Conservation (phyloP, 306 rosid species). For the Prunus mongolica region DNA sequence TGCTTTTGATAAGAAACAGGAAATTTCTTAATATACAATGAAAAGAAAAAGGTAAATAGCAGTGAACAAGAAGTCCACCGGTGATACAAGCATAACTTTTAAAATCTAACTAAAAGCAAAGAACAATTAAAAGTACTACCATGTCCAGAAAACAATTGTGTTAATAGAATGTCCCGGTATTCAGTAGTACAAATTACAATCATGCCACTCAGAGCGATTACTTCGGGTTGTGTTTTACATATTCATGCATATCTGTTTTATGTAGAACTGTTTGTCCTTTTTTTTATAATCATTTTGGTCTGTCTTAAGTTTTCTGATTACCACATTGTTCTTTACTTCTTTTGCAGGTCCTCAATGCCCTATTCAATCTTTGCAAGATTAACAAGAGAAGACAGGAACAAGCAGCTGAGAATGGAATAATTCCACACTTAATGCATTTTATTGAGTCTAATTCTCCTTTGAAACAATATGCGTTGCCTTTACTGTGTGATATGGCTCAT, state of each 20-base stretch:
- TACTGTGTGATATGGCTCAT: constrained; percentile 98
- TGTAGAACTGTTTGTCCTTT: not conserved
- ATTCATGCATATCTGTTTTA: not conserved
- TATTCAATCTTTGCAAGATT: constrained; percentile 95
- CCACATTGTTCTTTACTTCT: constrained; percentile 6
- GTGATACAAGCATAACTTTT: not conserved
- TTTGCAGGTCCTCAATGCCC: constrained; percentile 81
- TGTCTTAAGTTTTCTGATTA: not conserved
- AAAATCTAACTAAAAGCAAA: not conserved
- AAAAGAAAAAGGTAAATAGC: not conserved
- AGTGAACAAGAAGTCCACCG: not conserved
- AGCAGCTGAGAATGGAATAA: constrained; percentile 99
- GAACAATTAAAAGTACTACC: not conserved
- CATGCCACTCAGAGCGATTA: not conserved
- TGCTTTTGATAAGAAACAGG: not conserved
- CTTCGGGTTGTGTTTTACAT: not conserved
- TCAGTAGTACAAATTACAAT: not conserved
- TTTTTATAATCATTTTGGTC: not conserved
- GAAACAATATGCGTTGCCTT: constrained; percentile 84
- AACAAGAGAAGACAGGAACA: constrained; percentile 99
- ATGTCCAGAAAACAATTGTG: not conserved
- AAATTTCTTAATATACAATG: not conserved
- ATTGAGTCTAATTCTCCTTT: constrained; percentile 87
- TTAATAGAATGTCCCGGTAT: not conserved
- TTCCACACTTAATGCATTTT: constrained; percentile 94